Percentiles rank a stretch among this genome's conserved stretches.
Conservation (phyloP, 371 early-diverging fungal species). For the Umbelopsis sp. region DNA sequence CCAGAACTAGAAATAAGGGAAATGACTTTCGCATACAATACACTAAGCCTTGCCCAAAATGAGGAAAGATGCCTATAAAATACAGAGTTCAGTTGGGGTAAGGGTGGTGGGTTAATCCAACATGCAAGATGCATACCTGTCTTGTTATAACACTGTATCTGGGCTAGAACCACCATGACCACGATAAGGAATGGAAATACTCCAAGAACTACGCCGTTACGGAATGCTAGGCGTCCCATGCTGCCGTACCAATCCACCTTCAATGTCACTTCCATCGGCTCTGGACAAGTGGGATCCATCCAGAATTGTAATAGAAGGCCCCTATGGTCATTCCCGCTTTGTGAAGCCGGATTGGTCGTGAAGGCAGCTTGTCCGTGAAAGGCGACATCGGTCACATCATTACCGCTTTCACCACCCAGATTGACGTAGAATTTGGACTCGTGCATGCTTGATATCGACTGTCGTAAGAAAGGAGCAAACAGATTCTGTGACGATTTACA, state of each 20-base stretch:
- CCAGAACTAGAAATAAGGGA: constrained; percentile 35
- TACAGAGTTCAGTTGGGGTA: background rate
- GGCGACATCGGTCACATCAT: constrained; percentile 55
- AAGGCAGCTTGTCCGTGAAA: constrained; percentile 78
- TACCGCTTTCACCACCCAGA: constrained; percentile 26
- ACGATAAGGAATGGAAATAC: constrained; percentile 72
- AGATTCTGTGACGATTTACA: constrained; percentile 39
- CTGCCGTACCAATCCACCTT: constrained; percentile 77
- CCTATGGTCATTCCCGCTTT: constrained; percentile 33
- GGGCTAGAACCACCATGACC: constrained; percentile 59
- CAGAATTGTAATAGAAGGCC: constrained; percentile 73
- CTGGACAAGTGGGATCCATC: constrained; percentile 65
- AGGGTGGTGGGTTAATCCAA: background rate
- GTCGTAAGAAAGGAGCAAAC: constrained; percentile 65
- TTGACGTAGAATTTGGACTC: constrained; percentile 76
- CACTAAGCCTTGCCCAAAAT: constrained; percentile 52
- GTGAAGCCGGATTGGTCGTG: constrained; percentile 39
- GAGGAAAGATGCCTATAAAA: constrained; percentile 42
- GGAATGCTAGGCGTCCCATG: constrained; percentile 70
- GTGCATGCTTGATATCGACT: constrained; percentile 72
- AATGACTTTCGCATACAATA: constrained; percentile 43
- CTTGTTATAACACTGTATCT: constrained; percentile 65
- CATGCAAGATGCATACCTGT: constrained; percentile 34
- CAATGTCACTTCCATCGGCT: constrained; percentile 57
- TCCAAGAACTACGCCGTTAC: constrained; percentile 73